phyloP scores from a whole-genome alignment of 2,329 filamentous ascomycete species.

The Aspergillus sp. region DNA sequence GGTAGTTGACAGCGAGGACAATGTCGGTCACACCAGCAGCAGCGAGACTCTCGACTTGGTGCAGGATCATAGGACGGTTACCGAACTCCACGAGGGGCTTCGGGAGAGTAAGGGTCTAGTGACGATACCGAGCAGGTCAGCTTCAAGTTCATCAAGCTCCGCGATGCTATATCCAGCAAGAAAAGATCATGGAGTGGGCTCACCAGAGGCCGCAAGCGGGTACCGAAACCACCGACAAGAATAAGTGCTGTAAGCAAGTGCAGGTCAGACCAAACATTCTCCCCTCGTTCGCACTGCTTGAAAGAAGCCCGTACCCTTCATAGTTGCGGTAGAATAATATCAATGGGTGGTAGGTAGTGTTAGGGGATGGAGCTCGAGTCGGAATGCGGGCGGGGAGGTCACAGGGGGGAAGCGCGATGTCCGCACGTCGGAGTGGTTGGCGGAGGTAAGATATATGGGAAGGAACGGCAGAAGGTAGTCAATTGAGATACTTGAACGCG shows the following conservation, averaged over 20 bases:
- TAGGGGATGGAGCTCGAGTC: conserved; percentile 16
- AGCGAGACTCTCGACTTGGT: conserved; percentile 94
- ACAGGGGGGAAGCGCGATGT: not conserved
- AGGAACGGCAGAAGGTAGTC: conserved; percentile 5
- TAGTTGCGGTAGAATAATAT: conserved; percentile 18
- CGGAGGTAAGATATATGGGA: not conserved
- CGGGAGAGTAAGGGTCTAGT: conserved; percentile 89
- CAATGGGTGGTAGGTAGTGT: conserved; percentile 7
- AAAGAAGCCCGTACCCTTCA: conserved; percentile 22
- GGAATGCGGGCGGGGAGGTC: conserved; percentile 10
- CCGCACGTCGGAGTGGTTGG: not conserved
- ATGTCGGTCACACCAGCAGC: conserved; percentile 95
- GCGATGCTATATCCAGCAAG: conserved; percentile 12
- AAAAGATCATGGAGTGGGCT: conserved; percentile 38
- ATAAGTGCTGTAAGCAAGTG: conserved; percentile 72
- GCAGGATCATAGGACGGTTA: conserved; percentile 99
- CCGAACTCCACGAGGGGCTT: conserved; percentile 98
- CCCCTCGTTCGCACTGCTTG: not conserved
- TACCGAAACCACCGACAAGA: conserved; percentile 98
- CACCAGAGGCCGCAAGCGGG: conserved; percentile 94
- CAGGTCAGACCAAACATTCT: conserved; percentile 10
- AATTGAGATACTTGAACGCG: conserved; percentile 7
- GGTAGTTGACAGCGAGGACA: conserved; percentile 97
- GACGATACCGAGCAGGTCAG: conserved; percentile 20
- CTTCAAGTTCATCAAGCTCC: conserved; percentile 9